Base-by-base conservation (phyloP, 345 rosid species). In the Salix viminalis region DNA sequence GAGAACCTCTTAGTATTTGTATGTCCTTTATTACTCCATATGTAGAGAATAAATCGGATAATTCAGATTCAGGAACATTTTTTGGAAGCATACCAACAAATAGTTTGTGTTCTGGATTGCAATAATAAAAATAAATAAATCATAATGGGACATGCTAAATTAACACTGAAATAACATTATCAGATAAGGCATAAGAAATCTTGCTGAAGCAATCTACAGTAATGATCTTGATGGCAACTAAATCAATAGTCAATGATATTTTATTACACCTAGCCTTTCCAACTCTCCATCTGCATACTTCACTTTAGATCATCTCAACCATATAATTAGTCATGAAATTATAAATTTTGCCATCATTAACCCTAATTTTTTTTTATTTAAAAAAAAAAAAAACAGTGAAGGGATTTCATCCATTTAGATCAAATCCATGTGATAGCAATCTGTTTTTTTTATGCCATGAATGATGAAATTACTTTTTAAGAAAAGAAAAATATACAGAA, bases 231-330 rank as follows among this genome's bases (percentile, higher is more conserved):
- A 74, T 69, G 67, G 79, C 60, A 79, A 64, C 12, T 69, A 72
- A 69, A 71, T 64, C 54, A 70, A 48, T 16, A 71, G 69, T 67
- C 44, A 70, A 44, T 61, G 78, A 73, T 80, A 80, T 66, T 21
- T 65, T 77, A 75, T 67, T 65, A 79, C 85, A 91, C 99, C 99
- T 84, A 96, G 94, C 86, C 99, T 90, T 89, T 96, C 99, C 83
- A 96, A 80, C 84, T 96, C 99, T 61, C 99, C 99, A 87, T 96
- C 97, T 26, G 99, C 99, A 85, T 96, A 96, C 83, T 96, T 96
- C 85, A 96, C 99, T 91, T 96, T n/a, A n/a, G n/a, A n/a, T n/a
- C n/a, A n/a, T n/a, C n/a, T n/a, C n/a, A n/a, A n/a, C n/a, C n/a
- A n/a, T n/a, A n/a, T n/a, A n/a, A n/a, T n/a, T n/a, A n/a, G n/a